Evolutionary conservation across 257 asterid genomes (phyloP).

Genomic region (Nicotiana undulata): DNA sequence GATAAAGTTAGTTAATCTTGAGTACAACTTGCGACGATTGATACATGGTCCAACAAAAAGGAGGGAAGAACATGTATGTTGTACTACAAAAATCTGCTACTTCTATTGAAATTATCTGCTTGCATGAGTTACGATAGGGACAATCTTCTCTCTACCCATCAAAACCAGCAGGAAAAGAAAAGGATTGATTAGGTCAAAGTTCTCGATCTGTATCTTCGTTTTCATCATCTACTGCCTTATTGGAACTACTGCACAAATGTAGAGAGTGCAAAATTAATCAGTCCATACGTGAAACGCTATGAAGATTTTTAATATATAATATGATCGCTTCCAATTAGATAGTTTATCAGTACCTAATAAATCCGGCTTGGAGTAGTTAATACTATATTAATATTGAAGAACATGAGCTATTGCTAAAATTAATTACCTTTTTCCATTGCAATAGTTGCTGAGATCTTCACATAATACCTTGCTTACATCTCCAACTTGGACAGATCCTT

Average conservation of each 20-base stretch:
- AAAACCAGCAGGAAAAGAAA: background rate
- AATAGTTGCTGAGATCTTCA: slow-evolving; percentile 60
- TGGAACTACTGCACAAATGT: slow-evolving; percentile 21
- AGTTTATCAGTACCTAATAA: background rate
- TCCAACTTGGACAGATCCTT: slow-evolving; percentile 62
- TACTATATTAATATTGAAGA: background rate
- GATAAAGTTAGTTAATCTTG: background rate
- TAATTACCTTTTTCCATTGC: slow-evolving; percentile 50
- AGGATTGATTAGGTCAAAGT: slow-evolving; percentile 24
- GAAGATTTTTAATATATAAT: background rate
- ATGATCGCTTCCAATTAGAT: background rate
- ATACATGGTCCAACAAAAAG: background rate
- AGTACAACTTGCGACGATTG: background rate
- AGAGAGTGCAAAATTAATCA: background rate
- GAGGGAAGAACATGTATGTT: background rate
- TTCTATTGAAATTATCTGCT: background rate
- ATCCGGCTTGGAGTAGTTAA: background rate
- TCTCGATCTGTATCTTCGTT: slow-evolving; percentile 25
- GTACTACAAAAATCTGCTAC: background rate
- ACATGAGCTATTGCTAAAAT: background rate
- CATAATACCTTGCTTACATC: slow-evolving; percentile 76
- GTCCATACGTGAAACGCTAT: background rate
- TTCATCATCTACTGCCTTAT: slow-evolving; percentile 16
- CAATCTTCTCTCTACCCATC: background rate
- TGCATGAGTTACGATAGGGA: background rate